Evolutionary conservation across 2,329 filamentous ascomycete genomes (phyloP), one percentile per base, ranked within the genome.

Genomic region (Aspergillus oerlinghausenensis): DNA sequence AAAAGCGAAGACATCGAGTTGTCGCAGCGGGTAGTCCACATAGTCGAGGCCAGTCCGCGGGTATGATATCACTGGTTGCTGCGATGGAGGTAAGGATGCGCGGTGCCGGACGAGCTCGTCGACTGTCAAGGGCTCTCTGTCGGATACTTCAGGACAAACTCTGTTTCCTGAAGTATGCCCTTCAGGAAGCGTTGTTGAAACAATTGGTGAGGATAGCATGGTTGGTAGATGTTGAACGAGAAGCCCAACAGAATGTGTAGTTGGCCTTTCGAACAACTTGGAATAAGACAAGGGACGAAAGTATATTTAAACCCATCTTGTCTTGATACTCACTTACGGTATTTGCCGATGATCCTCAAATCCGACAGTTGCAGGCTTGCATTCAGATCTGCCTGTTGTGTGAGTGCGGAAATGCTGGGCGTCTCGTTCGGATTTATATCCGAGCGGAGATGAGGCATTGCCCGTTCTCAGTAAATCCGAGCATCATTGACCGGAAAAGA

Each of bases 11-110:
- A 73, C 61, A 54, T 81, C 78, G 1, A 82, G 69, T 48, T 81
- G 75, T 25, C 71, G 70, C 53, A 77, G 65, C 0, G 78, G 76
- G 60, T 81, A 81, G 61, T 80, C 71, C 35, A 77, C 74, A 66
- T 79, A 82, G 1, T 75, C 65, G 32, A 75, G 71, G 5, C 76
- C 77, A 1, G 69, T 70, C 3, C 69, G 72, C 2, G 79, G 78
- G 51, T 81, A 81, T 0, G 75, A 77, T 3, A 79, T 65, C 10
- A 77, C 70, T 19, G 71, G 71, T 8, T 38, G 32, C 2, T 69
- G 62, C 52, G 76, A 60, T 1, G 74, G 65, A n/a, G 70, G 63
- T 8, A 65, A 61, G 2, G 66, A 64, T 11, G 75, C 74, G 29
- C 76, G 67, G 2, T 70, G 66, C 8, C 75, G 69, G 4, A 78